Evolutionary conservation across 2,329 filamentous ascomycete species (phyloP).

Genomic region (Calycina herbarum): DNA sequence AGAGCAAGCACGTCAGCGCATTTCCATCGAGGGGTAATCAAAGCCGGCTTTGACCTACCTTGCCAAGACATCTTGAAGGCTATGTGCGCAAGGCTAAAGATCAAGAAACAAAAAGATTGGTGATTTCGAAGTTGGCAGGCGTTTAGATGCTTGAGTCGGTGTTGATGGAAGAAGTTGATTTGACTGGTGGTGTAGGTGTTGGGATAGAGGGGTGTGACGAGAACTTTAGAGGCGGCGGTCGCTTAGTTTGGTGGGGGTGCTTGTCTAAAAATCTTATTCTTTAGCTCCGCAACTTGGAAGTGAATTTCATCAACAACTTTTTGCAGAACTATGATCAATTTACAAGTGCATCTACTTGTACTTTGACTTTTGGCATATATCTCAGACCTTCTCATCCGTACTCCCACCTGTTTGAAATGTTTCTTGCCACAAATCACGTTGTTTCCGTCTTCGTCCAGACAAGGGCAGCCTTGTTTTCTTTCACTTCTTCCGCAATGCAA

Average conservation of each 20-base stretch:
- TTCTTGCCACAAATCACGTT: not conserved
- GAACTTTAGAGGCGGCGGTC: conserved; percentile 1
- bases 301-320: too few relatives aligned
- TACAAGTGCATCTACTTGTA: too few relatives aligned
- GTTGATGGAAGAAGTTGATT: conserved; percentile 11
- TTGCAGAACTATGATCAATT: too few relatives aligned
- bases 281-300: not conserved
- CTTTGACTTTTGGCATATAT: too few relatives aligned
- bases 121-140: conserved; percentile 10
- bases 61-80: conserved; percentile 68
- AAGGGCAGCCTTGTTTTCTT: not conserved
- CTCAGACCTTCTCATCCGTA: too few relatives aligned
- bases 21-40: conserved; percentile 31
- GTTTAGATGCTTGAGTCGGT: conserved; percentile 13
- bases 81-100: conserved; percentile 18
- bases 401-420: not conserved
- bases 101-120: conserved; percentile 12
- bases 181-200: conserved; percentile 19
- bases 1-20: conserved; percentile 24
- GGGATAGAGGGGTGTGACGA: conserved; percentile 8
- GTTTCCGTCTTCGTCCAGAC: not conserved
- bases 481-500: not conserved
- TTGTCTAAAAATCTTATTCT: conserved; percentile 10
- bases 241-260: conserved; percentile 16
- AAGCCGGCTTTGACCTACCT: conserved; percentile 50